A percentile compares a stretch with the other conserved stretches of the same genome.
Evolutionary conservation across 768 basidiomycete species (phyloP).

Genomic region (Suillus placidus): DNA sequence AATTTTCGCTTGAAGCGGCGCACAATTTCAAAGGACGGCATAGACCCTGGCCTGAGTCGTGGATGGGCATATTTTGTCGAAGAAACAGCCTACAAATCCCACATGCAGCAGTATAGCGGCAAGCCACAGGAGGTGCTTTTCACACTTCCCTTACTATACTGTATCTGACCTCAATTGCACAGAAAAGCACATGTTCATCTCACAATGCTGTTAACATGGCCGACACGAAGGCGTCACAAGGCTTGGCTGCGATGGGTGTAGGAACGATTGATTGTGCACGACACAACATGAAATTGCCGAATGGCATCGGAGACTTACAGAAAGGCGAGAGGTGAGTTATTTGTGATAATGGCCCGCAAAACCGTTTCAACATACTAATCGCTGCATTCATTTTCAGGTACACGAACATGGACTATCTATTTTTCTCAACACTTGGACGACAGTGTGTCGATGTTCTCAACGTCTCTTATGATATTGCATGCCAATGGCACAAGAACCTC

Average conservation of each 20-base stretch:
- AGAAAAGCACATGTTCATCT: slow-evolving; percentile 12
- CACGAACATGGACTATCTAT: background rate
- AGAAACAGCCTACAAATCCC: slow-evolving; percentile 19
- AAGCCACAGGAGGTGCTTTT: slow-evolving; percentile 6
- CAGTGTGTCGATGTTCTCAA: too few species aligned
- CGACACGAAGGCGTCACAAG: slow-evolving; percentile 4
- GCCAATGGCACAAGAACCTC: too few species aligned
- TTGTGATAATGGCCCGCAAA: background rate
- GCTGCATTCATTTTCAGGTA: background rate
- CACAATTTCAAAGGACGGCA: slow-evolving; percentile 18
- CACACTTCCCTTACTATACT: background rate
- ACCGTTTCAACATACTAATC: background rate
- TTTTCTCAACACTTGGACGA: too few species aligned
- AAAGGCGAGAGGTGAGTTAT: background rate
- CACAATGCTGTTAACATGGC: slow-evolving; percentile 6
- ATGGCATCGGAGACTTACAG: background rate
- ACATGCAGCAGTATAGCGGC: slow-evolving; percentile 13
- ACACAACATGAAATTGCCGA: slow-evolving; percentile 15
- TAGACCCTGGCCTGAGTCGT: slow-evolving; percentile 31
- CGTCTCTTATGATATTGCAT: too few species aligned
- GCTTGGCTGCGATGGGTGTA: slow-evolving; percentile 30
- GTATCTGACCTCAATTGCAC: background rate
- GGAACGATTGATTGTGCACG: slow-evolving; percentile 31
- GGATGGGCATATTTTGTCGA: slow-evolving; percentile 34
- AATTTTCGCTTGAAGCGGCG: slow-evolving; percentile 32